Conservation (phyloP, 208 protist species). For the Crithidia thermophila region DNA sequence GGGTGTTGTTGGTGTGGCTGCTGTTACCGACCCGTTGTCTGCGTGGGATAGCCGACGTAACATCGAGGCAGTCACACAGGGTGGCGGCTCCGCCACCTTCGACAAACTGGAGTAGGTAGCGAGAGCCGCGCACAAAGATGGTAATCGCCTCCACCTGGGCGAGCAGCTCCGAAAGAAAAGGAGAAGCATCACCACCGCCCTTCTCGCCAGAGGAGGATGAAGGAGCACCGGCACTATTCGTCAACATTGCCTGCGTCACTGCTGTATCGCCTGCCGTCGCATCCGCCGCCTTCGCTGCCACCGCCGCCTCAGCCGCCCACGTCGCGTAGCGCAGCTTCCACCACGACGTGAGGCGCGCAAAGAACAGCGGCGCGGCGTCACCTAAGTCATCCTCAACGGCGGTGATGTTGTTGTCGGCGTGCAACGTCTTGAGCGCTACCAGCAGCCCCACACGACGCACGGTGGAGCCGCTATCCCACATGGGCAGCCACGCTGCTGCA, state of each 20-base stretch:
- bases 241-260: not conserved
- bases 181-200: not conserved
- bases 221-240: not conserved
- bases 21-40: too few species aligned
- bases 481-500: slow-evolving; percentile 57
- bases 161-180: slow-evolving; percentile 36
- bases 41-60: not conserved
- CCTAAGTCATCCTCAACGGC: slow-evolving; percentile 75
- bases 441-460: slow-evolving; percentile 57
- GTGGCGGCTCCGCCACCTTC: slow-evolving; percentile 64
- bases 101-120: slow-evolving; percentile 78
- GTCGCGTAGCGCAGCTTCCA: slow-evolving; percentile 72
- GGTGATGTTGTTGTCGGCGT: slow-evolving; percentile 67
- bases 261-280: not conserved
- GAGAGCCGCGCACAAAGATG: slow-evolving; percentile 76
- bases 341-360: slow-evolving; percentile 85
- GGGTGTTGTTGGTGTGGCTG: too few species aligned
- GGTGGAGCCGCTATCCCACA: slow-evolving; percentile 71
- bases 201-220: not conserved
- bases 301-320: slow-evolving; percentile 7
- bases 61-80: slow-evolving; percentile 67
- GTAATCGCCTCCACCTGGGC: slow-evolving; percentile 59
- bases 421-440: slow-evolving; percentile 60
- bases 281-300: not conserved
- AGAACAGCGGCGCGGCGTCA: slow-evolving; percentile 73